Percentiles rank a stretch among this genome's conserved stretches.
Conservation (phyloP, 495 filamentous ascomycete species). For the Hypoxylon perforatum region DNA sequence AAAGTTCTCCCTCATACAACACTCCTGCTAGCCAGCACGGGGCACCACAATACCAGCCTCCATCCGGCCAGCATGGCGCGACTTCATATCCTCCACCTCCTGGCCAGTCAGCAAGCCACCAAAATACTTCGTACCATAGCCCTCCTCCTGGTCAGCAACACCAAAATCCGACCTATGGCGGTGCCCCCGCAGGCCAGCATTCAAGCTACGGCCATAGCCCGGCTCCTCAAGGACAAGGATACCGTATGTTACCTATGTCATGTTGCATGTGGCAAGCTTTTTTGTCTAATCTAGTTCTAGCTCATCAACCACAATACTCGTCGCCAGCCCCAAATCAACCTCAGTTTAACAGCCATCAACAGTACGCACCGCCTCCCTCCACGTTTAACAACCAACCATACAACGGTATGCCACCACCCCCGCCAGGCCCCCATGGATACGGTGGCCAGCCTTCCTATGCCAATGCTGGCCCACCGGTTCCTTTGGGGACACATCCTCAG, state of each 20-base stretch:
- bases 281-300: constrained; percentile 38
- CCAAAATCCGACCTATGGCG: constrained; percentile 37
- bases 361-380: constrained; percentile 48
- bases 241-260: constrained; percentile 36
- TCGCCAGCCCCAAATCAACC: constrained; percentile 37
- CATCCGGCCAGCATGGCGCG: constrained; percentile 41
- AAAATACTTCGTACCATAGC: constrained; percentile 40
- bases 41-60: constrained; percentile 38
- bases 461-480: constrained; percentile 43
- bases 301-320: constrained; percentile 44
- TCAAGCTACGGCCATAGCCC: constrained; percentile 43
- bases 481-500: constrained; percentile 48
- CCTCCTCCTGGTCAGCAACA: constrained; percentile 45
- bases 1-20: constrained; percentile 41
- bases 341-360: constrained; percentile 40
- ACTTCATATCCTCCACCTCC: constrained; percentile 40
- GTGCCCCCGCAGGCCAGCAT: constrained; percentile 31
- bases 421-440: constrained; percentile 47
- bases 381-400: constrained; percentile 40
- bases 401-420: constrained; percentile 39
- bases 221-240: constrained; percentile 38
- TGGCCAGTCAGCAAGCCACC: constrained; percentile 35
- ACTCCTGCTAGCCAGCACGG: constrained; percentile 30
- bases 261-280: neutral
- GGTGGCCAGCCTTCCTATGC: constrained; percentile 45